Evolutionary conservation across 2,329 filamentous ascomycete genomes (phyloP), one percentile per base, ranked within the genome.

Genomic region (Apiospora malaysiana): DNA sequence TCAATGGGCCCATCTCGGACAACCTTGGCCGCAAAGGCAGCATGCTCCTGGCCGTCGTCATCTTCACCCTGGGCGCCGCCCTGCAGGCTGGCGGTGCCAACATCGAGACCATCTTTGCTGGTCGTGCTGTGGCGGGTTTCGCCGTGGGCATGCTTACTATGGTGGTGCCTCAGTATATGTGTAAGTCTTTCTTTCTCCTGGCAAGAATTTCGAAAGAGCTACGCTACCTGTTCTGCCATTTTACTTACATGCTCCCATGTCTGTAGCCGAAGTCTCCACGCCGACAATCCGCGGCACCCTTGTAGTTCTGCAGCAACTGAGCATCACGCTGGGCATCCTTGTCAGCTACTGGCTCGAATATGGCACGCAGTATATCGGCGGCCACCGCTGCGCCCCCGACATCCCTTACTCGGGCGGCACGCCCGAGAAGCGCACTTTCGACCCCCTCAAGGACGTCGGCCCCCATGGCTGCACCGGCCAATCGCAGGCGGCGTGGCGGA

Each of bases 201-300:
- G 12, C 12, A 1, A 6, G 32, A 32, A 32, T 32, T 32, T 32
- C 32, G 32, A 32, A 32, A 32, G 32, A 32, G 32, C 6, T 32
- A 32, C 32, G 32, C 32, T 4, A 32, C 32, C 32, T 3, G 32
- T 32, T 32, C 32, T 32, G 32, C 32, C 3, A 6, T 32, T 6
- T 32, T 37, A 10, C 73, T 69, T 10, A 65, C 67, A 78, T 83
- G 70, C 12, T 7, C 14, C 18, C 2, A 85, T 82, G 23, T 82
- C 84, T 69, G 73, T 16, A 87, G 83, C 83, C 42, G 85, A 86
- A 73, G 81, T 86, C 1, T 83, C 85, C 0, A 83, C 84, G 4
- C 83, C 86, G 4, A 82, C 83, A n/a, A 81, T 86, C 23, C 84
- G 85, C 12, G 85, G 85, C 4, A 82, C 83, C 0, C 79, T 87